Conservation (phyloP, 1,139 yeast species). For the Pichia sp. region DNA sequence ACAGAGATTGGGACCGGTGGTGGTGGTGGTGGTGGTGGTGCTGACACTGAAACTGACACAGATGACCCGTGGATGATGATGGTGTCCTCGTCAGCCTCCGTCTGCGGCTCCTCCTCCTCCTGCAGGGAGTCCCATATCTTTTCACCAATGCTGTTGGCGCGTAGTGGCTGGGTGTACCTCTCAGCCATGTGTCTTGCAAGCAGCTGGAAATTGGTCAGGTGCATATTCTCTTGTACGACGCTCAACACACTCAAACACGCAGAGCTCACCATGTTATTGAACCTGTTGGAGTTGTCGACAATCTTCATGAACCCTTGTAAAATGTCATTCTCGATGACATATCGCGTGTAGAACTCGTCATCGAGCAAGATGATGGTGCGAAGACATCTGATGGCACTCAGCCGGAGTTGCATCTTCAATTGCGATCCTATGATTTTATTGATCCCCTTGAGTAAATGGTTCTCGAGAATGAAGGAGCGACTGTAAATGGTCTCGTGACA, state of each 20-base stretch:
- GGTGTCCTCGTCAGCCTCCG: neutral
- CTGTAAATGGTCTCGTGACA: constrained; percentile 54
- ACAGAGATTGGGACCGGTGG: too few species aligned
- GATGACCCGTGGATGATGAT: too few species aligned
- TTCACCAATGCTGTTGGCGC: constrained; percentile 25
- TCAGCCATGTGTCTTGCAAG: constrained; percentile 45
- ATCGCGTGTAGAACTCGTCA: constrained; percentile 52
- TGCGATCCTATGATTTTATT: constrained; percentile 34
- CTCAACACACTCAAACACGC: constrained; percentile 69
- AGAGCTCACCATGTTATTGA: constrained; percentile 65
- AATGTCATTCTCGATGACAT: constrained; percentile 50
- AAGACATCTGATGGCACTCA: constrained; percentile 61
- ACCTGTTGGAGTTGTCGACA: constrained; percentile 42
- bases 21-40: too few species aligned
- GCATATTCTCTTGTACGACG: constrained; percentile 34
- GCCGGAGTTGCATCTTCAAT: constrained; percentile 43
- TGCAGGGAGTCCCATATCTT: constrained; percentile 19
- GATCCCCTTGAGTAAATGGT: constrained; percentile 48
- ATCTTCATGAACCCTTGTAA: constrained; percentile 45
- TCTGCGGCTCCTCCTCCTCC: neutral
- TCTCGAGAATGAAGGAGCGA: constrained; percentile 53
- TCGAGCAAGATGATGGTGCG: constrained; percentile 52
- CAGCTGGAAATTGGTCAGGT: constrained; percentile 36
- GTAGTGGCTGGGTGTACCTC: constrained; percentile 35
- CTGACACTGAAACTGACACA: too few species aligned